phyloP scores from a whole-genome alignment of 768 basidiomycete genomes.

The Amanita muscaria region DNA sequence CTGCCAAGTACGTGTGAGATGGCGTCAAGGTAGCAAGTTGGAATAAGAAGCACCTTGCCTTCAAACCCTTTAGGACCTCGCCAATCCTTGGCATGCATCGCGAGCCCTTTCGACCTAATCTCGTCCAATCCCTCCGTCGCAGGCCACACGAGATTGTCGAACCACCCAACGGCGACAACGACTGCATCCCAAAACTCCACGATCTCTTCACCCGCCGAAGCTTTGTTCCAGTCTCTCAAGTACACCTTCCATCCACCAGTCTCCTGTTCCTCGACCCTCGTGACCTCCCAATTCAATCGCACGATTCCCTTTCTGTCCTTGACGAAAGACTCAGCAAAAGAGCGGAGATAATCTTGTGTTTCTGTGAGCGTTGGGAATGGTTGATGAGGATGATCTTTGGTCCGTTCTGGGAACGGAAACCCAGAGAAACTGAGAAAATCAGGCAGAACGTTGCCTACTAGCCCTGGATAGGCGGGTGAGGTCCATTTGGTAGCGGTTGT shows the following conservation, averaged over 20 bases:
- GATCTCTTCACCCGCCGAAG: slow-evolving; percentile 21
- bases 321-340: slow-evolving; percentile 26
- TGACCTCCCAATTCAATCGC: slow-evolving; percentile 33
- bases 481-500: slow-evolving; percentile 22
- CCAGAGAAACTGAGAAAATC: slow-evolving; percentile 32
- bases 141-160: slow-evolving; percentile 38
- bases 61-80: slow-evolving; percentile 29
- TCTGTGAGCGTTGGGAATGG: slow-evolving; percentile 33
- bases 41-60: slow-evolving; percentile 21
- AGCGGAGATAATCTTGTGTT: slow-evolving; percentile 28
- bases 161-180: slow-evolving; percentile 38
- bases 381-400: slow-evolving; percentile 19
- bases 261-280: slow-evolving; percentile 26
- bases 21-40: not conserved
- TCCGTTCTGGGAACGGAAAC: slow-evolving; percentile 26
- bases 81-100: slow-evolving; percentile 36
- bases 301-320: slow-evolving; percentile 26
- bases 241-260: slow-evolving; percentile 31
- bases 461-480: slow-evolving; percentile 37
- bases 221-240: slow-evolving; percentile 10
- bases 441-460: slow-evolving; percentile 44
- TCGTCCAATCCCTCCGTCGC: slow-evolving; percentile 32
- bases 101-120: slow-evolving; percentile 23
- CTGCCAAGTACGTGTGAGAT: slow-evolving; percentile 17
- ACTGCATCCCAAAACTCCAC: slow-evolving; percentile 42